A percentile compares a stretch with the other conserved stretches of the same genome.
Evolutionary conservation across 805 yeast genomes (phyloP).

Genomic region (Teunomyces pallodes): DNA sequence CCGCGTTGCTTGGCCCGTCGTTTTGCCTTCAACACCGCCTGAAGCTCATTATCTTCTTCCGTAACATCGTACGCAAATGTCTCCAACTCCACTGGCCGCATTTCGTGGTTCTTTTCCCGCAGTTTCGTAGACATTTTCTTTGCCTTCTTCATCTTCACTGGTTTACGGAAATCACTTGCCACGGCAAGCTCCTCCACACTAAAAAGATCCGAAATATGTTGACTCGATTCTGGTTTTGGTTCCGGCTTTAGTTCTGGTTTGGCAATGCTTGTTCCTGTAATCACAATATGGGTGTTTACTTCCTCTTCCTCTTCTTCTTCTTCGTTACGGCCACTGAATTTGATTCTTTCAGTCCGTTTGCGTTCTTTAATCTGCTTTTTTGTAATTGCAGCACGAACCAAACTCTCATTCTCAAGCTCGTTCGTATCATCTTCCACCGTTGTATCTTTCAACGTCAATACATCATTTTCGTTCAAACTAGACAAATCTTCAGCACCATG

Average conservation of each 20-base stretch:
- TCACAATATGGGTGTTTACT: slow-evolving; percentile 2
- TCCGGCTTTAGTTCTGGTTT: not conserved
- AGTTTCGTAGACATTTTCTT: not conserved
- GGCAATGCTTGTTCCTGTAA: slow-evolving; percentile 7
- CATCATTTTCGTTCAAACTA: slow-evolving; percentile 37
- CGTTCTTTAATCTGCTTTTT: slow-evolving; percentile 23
- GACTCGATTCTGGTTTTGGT: not conserved
- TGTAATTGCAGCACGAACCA: too few species aligned
- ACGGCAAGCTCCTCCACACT: slow-evolving; percentile 7
- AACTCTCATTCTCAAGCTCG: slow-evolving; percentile 36
- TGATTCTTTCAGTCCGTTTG: slow-evolving; percentile 20
- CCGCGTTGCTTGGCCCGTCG: slow-evolving; percentile 28
- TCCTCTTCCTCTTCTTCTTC: slow-evolving; percentile 10
- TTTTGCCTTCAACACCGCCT: slow-evolving; percentile 23
- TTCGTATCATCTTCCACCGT: slow-evolving; percentile 31
- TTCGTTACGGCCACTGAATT: slow-evolving; percentile 20
- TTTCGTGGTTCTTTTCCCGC: slow-evolving; percentile 17
- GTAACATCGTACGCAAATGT: slow-evolving; percentile 21
- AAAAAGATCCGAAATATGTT: slow-evolving; percentile 4
- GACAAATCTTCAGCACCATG: slow-evolving; percentile 45
- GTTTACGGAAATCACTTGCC: slow-evolving; percentile 15
- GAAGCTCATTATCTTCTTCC: slow-evolving; percentile 34
- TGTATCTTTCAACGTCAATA: slow-evolving; percentile 60
- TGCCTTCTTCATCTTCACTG: slow-evolving; percentile 37
- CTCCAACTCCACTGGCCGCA: slow-evolving; percentile 30